These are phyloP conservation scores for Astrocystis sublimbata DNA, from an alignment of 495 filamentous ascomycete species.

Conservation along the genomic window DNA sequence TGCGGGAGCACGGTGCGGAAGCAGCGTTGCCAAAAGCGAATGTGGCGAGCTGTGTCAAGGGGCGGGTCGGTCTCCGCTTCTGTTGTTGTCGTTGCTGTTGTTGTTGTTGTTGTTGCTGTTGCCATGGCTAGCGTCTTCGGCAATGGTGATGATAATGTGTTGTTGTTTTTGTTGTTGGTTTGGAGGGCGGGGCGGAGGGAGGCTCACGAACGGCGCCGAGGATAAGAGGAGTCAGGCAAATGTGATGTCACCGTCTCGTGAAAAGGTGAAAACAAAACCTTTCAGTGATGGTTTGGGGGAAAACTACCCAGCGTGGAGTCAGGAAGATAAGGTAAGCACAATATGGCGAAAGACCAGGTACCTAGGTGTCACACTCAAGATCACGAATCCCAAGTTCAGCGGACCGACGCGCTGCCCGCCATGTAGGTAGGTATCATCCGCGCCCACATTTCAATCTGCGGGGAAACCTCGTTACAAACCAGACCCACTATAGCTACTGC, in stretches of 20 bases:
- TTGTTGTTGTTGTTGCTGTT: no score
- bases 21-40: slow-evolving; percentile 92
- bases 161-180: not conserved
- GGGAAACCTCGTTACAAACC: not conserved
- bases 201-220: no score
- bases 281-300: not conserved
- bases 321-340: no score
- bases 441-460: no score
- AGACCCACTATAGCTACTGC: not conserved
- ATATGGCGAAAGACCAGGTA: no score
- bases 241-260: no score
- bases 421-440: not conserved
- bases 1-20: slow-evolving; percentile 77
- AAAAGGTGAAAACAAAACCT: not conserved
- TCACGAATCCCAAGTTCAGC: no score
- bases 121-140: no score
- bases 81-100: slow-evolving; percentile 28
- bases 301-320: no score
- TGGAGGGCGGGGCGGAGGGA: not conserved
- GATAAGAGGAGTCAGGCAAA: not conserved
- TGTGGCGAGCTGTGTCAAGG: slow-evolving; percentile 71
- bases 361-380: no score
- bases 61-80: slow-evolving; percentile 33
- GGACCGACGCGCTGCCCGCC: no score
- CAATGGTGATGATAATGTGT: no score